Conservation (phyloP, 2,329 filamentous ascomycete genomes). For the Coniochaeta prunicola region DNA sequence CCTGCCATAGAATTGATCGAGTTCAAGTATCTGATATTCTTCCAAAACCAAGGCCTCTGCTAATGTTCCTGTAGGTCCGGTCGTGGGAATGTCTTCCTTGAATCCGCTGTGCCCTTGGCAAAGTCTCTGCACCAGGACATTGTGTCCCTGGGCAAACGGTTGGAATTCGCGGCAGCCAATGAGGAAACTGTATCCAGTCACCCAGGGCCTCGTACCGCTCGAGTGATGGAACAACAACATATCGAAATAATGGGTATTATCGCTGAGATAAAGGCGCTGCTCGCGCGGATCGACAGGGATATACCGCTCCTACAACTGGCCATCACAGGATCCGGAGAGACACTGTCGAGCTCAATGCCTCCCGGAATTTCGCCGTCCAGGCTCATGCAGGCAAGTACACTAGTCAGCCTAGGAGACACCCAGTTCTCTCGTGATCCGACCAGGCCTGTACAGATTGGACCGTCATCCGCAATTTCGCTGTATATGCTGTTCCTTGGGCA, state of each 20-base stretch:
- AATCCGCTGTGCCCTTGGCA: constrained; percentile 77
- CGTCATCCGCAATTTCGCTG: constrained; percentile 75
- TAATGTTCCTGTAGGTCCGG: constrained; percentile 30
- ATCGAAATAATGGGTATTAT: constrained; percentile 64
- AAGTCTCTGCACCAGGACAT: constrained; percentile 81
- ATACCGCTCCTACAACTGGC: constrained; percentile 89
- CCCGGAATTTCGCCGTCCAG: constrained; percentile 83
- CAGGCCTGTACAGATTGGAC: constrained; percentile 72
- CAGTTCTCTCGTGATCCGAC: constrained; percentile 64
- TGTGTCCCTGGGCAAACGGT: constrained; percentile 65
- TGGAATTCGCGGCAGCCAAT: constrained; percentile 61
- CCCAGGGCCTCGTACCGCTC: not conserved
- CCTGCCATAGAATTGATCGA: constrained; percentile 90
- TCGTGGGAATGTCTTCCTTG: constrained; percentile 55
- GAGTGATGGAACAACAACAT: constrained; percentile 40
- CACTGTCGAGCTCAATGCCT: constrained; percentile 70
- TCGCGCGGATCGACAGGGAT: constrained; percentile 78
- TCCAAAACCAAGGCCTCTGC: not conserved
- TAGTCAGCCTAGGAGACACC: constrained; percentile 79
- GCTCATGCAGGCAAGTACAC: constrained; percentile 84
- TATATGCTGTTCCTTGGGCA: constrained; percentile 86
- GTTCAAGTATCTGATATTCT: constrained; percentile 54
- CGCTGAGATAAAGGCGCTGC: constrained; percentile 64
- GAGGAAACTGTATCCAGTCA: constrained; percentile 48
- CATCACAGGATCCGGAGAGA: constrained; percentile 89